These are phyloP conservation scores for Yarrowia sp. DNA, from an alignment of 805 yeast genomes.

Conservation along the genomic window DNA sequence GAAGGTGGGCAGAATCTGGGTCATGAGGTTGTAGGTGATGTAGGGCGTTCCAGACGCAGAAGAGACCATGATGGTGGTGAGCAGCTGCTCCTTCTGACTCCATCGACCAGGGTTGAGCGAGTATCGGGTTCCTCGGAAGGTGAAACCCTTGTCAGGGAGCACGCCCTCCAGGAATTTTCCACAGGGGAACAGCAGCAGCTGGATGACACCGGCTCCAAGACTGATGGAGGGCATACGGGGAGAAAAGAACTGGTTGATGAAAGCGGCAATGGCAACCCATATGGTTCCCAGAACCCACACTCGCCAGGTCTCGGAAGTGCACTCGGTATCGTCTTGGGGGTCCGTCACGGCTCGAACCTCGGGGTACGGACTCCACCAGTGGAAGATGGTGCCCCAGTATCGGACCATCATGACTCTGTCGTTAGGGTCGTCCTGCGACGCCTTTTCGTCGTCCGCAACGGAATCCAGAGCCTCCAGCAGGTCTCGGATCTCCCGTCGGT, in stretches of 20 bases:
- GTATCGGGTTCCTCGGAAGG: constrained; percentile 52
- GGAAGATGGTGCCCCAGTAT: constrained; percentile 45
- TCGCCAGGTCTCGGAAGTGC: constrained; percentile 58
- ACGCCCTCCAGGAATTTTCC: constrained; percentile 55
- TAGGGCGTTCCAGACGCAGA: constrained; percentile 46
- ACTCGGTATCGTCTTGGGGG: constrained; percentile 57
- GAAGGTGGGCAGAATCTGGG: constrained; percentile 48
- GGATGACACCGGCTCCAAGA: constrained; percentile 55
- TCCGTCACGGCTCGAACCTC: constrained; percentile 65
- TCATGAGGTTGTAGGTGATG: constrained; percentile 42
- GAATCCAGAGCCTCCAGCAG: constrained; percentile 15
- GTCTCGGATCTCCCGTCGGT: constrained; percentile 29
- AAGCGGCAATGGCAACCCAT: constrained; percentile 62
- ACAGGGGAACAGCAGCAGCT: constrained; percentile 58
- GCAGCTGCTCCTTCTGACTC: constrained; percentile 70
- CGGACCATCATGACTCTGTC: constrained; percentile 13
- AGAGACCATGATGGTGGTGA: constrained; percentile 55
- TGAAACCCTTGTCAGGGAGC: constrained; percentile 58
- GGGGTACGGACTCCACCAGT: constrained; percentile 60
- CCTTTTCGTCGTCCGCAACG: background rate
- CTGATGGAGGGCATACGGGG: constrained; percentile 61
- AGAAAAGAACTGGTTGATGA: constrained; percentile 63
- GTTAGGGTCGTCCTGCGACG: constrained; percentile 13
- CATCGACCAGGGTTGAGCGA: constrained; percentile 70
- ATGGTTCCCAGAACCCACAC: constrained; percentile 51